Evolutionary conservation across 2,329 filamentous ascomycete genomes (phyloP), one percentile per base, ranked within the genome.

Genomic region (Aureobasidium mangrovei): DNA sequence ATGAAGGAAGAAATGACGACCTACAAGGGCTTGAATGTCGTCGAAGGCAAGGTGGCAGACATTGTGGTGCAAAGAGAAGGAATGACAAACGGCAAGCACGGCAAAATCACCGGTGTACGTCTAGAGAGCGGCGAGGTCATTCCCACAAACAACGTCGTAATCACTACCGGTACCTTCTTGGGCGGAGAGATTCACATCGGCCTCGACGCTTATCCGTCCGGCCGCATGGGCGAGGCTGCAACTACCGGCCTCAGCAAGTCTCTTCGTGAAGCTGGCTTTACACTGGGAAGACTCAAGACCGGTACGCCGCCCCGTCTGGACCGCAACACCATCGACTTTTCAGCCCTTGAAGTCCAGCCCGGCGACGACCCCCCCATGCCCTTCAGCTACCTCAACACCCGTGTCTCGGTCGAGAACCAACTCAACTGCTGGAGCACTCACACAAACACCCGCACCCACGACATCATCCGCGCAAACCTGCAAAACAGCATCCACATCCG

Each of bases 401-500:
- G 71, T 1, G 91, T 97, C 0, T 74, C 85, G 1, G 89, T 95
- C 0, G 74, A 88, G 65, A 78, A 88, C 8, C 93, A 98, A 70
- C 75, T 97, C 36, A 77, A 81, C n/a, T 96, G 91, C 73, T 84
- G 88, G 76, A 82, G 84, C 55, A 96, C 91, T 1, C 82, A 91
- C 65, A 98, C 93, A 27, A 97, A 95, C 65, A 77, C 84, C 46
- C 79, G 77, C 4, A 83, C 89, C 0, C 93, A 98, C 70, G 81
- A 87, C 12, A 80, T 98, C 47, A 85, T 96, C 57, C 82, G 89
- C 43, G 81, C 82, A 5, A 96, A 97, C 64, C 80, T 98, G n/a
- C 86, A 95, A 66, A 94, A 95, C 67, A 94, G 89, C 0, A 87
- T 98, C 35, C 93, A 98, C 66, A 97, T 98, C 59, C 83, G 93